Conservation (phyloP, 345 rosid species). For the Psidium guajava region DNA sequence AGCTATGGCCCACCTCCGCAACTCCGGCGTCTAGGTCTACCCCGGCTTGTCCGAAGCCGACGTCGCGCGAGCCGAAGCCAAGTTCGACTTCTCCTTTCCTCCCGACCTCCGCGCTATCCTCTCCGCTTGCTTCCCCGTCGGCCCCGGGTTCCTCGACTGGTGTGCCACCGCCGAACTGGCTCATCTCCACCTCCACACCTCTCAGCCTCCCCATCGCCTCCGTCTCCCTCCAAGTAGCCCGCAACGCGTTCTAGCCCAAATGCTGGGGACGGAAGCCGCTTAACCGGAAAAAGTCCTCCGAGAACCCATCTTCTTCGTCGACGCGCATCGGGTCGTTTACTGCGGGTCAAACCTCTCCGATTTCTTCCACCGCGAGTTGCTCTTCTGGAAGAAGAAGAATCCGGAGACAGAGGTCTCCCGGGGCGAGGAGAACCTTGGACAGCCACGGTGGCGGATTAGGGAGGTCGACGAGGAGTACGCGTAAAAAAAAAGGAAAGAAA, state of each 20-base stretch:
- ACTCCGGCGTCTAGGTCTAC: constrained; percentile 67
- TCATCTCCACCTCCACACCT: constrained; percentile 55
- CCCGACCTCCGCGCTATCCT: constrained; percentile 87
- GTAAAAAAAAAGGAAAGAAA: too few species aligned
- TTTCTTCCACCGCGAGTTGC: constrained; percentile 66
- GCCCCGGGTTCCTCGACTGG: constrained; percentile 94
- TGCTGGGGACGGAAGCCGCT: constrained; percentile 83
- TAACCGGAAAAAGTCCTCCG: constrained; percentile 79
- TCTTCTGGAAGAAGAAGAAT: constrained; percentile 24
- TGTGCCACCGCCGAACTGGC: constrained; percentile 50
- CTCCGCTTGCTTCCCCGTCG: constrained; percentile 74
- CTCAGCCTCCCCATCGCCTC: constrained; percentile 12
- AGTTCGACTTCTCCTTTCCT: constrained; percentile 79
- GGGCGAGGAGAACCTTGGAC: constrained; percentile 20
- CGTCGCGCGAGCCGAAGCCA: constrained; percentile 78
- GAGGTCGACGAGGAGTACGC: constrained; percentile 33
- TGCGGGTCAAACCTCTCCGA: constrained; percentile 87
- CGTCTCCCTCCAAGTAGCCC: constrained; percentile 79
- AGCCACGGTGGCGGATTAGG: constrained; percentile 28
- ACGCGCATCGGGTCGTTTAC: constrained; percentile 73
- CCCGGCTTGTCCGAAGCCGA: constrained; percentile 71
- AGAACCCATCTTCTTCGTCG: constrained; percentile 84
- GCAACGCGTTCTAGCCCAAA: constrained; percentile 80
- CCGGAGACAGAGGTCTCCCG: constrained; percentile 21
- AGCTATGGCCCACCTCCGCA: constrained; percentile 16